Percentiles rank a stretch among this genome's conserved stretches.
Conservation (phyloP, 169 alveolate genomes). For the Plasmodium ovale region DNA sequence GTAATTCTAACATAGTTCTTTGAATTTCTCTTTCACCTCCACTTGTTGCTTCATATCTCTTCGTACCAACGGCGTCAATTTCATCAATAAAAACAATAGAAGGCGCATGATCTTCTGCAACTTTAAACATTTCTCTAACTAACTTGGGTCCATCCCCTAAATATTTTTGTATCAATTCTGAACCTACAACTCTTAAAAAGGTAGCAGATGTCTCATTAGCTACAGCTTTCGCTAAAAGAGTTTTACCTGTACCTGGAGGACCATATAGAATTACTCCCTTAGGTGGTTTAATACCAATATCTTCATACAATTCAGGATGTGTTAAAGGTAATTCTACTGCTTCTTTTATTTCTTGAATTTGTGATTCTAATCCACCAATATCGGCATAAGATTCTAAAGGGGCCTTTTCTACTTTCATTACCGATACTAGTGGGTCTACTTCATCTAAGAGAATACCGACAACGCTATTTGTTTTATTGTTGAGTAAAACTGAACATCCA, state of each 20-base stretch:
- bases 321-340: slow-evolving; percentile 98
- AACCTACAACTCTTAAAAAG: slow-evolving; percentile 98
- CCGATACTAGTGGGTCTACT: slow-evolving; percentile 97
- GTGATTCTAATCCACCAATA: slow-evolving; percentile 99
- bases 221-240: slow-evolving; percentile 95
- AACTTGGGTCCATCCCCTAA: slow-evolving; percentile 99
- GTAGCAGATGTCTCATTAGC: slow-evolving; percentile 99
- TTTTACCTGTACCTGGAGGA: slow-evolving; percentile 97
- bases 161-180: slow-evolving; percentile 99
- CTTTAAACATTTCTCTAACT: slow-evolving; percentile 98
- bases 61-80: slow-evolving; percentile 99
- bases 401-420: slow-evolving; percentile 98
- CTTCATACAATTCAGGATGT: slow-evolving; percentile 99
- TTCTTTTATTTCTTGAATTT: slow-evolving; percentile 95
- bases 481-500: slow-evolving; percentile 97
- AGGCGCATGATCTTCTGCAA: slow-evolving; percentile 99
- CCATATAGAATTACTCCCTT: slow-evolving; percentile 95
- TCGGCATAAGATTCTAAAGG: slow-evolving; percentile 99
- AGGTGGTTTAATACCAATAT: slow-evolving; percentile 98
- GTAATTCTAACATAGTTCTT: slow-evolving; percentile 99
- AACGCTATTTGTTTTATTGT: slow-evolving; percentile 95
- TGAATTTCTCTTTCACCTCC: slow-evolving; percentile 99
- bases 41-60: slow-evolving; percentile 97
- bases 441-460: slow-evolving; percentile 99
- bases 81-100: slow-evolving; percentile 99